Evolutionary conservation across 495 filamentous ascomycete genomes (phyloP), one percentile per base, ranked within the genome.

Genomic region (Penicillium canariense): DNA sequence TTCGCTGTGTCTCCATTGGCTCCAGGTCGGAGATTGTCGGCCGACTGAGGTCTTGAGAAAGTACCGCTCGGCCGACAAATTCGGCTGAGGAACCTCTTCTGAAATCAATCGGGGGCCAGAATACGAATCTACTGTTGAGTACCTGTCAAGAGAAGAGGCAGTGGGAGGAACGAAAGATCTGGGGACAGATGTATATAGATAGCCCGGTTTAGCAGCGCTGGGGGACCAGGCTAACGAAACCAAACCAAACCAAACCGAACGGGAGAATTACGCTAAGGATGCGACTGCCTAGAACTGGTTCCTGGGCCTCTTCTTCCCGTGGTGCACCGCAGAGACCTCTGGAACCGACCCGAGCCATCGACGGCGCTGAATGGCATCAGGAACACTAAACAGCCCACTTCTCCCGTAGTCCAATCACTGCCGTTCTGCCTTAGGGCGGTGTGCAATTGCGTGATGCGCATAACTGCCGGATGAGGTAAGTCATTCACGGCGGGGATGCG

Each of bases 391-490:
- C 61, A 63, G 52, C 66, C 63, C 67, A 68, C 68, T 53, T 40
- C 6, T 25, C n/a, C 26, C 5, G 1, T 1, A 1, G 15, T 0
- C 71, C 68, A 75, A 75, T 70, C 28, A 57, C 0, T 3, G 17
- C 0, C 1, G 22, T 69, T 68, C 59, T 69, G 69, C 60, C 63
- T 9, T 35, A 2, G 45, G 65, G 68, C 68, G 73, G 71, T 66
- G 51, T 40, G 27, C 34, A 50, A 76, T 76, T 68, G 72, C 73
- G 73, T 74, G 72, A 72, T 76, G 51, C 56, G 25, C 35, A 23
- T 14, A 35, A 51, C 39, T 49, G 44, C 49, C 53, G 52, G 52
- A 57, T 56, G 57, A 56, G 54, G 60, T 58, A 60, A 66, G 60
- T 48, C 52, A 50, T 55, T 63, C 57, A 43, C 56, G 28, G 14